These are phyloP conservation scores for Phialemoniopsis sp. DNA, from an alignment of 2,329 filamentous ascomycete genomes.

Conservation along the genomic window DNA sequence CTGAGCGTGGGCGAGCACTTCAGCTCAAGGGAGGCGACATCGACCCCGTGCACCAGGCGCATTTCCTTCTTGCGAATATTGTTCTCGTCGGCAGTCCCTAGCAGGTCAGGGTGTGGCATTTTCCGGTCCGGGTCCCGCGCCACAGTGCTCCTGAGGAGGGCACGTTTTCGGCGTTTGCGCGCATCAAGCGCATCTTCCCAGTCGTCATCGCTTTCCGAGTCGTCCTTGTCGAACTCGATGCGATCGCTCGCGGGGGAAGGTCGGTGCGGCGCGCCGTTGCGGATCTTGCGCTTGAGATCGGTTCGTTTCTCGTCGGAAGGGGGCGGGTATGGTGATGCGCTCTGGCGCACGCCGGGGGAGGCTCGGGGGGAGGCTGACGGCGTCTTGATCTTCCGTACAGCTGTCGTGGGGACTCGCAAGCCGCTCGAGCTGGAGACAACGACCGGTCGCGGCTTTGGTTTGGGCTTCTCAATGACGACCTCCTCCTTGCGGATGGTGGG, in stretches of 20 bases:
- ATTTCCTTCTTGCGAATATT: slow-evolving; percentile 39
- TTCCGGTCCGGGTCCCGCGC: slow-evolving; percentile 27
- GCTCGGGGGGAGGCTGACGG: slow-evolving; percentile 11
- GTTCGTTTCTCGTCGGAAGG: slow-evolving; percentile 21
- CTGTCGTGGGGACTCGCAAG: slow-evolving; percentile 35
- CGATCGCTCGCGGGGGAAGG: slow-evolving; percentile 44
- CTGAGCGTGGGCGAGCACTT: slow-evolving; percentile 48
- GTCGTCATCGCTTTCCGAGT: slow-evolving; percentile 46
- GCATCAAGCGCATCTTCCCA: slow-evolving; percentile 41
- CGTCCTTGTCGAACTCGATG: slow-evolving; percentile 44
- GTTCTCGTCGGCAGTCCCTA: slow-evolving; percentile 19
- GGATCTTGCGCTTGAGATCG: slow-evolving; percentile 44
- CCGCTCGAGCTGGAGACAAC: slow-evolving; percentile 17
- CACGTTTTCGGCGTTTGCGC: slow-evolving; percentile 42
- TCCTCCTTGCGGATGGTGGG: slow-evolving; percentile 49
- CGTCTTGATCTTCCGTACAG: slow-evolving; percentile 19
- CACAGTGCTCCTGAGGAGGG: slow-evolving; percentile 3
- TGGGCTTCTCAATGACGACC: slow-evolving; percentile 37
- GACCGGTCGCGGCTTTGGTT: slow-evolving; percentile 24
- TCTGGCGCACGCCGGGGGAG: slow-evolving; percentile 13
- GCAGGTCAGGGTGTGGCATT: slow-evolving; percentile 37
- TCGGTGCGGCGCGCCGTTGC: slow-evolving; percentile 18
- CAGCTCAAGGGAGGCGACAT: slow-evolving; percentile 47
- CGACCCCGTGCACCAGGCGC: slow-evolving; percentile 53
- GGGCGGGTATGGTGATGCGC: slow-evolving; percentile 27